Base-by-base conservation (phyloP, 2,329 filamentous ascomycete genomes). In the Nigrospora oryzae region DNA sequence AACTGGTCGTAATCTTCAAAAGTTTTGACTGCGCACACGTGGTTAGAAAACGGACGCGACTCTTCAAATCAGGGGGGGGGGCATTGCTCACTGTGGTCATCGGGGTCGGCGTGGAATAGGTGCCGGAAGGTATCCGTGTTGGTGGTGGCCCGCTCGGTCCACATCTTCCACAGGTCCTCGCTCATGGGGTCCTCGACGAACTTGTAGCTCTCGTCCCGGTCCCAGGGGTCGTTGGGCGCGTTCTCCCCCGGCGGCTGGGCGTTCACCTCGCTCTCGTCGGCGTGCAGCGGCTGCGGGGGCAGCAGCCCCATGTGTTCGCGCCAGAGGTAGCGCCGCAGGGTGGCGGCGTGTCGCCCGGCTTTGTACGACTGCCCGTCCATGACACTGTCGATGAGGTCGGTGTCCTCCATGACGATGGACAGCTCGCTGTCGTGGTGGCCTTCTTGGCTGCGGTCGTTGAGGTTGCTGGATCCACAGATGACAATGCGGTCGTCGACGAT, bases 351-450 rank as follows among this genome's bases (percentile, higher is more conserved):
- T 48, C 83, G 82, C n/a, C 86, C 84, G 1, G 86, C 90, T 52
- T 83, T 75, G 64, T 79, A 95, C 1, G 82, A 76, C 55, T 86
- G 63, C 2, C 90, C 90, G 52, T 86, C 75, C 89, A 97, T 95
- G 19, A 64, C 78, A 5, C 79, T 89, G 8, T 78, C 71, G 2
- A 96, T 67, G 5, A 69, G 74, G 10, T 82, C 81, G 0, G 79
- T 84, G 60, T 97, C 91, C 57, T 94, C 84, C 75, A 96, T 86
- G 38, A 97, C 82, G 44, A 96, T 86, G 35, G 86, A 85, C 35
- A 97, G 76, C 62, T 97, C 91, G 40, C 86, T 93, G 63, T 97
- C 91, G 63, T 95, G 91, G 54, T 84, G 79, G 13, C 91, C 91
- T 5, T 91, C 68, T 63, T 95, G 90, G 41, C 87, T 81, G 42